Percentiles rank a stretch among this genome's conserved stretches.
These are phyloP conservation scores for Candida gigantensis DNA, from an alignment of 1,139 yeast genomes.

Conservation along the genomic window DNA sequence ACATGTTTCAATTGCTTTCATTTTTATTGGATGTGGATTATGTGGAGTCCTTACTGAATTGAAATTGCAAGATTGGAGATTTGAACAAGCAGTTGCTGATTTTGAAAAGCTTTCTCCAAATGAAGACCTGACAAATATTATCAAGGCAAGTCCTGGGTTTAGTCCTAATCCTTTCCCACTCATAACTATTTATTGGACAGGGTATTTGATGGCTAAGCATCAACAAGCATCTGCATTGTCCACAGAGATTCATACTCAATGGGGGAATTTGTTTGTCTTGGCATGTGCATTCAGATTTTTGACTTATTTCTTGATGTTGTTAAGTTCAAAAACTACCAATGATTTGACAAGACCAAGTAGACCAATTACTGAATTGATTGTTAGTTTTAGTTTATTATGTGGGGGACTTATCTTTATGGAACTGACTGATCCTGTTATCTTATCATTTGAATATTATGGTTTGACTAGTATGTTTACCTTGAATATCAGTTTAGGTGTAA, in stretches of 20 bases:
- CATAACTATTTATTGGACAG: constrained; percentile 93
- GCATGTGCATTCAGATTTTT: constrained; percentile 76
- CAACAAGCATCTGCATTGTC: constrained; percentile 78
- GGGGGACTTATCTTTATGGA: constrained; percentile 95
- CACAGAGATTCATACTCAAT: constrained; percentile 80
- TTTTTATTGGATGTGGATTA: constrained; percentile 88
- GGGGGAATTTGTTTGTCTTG: constrained; percentile 82
- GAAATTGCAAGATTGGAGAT: constrained; percentile 51
- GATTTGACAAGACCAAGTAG: constrained; percentile 44
- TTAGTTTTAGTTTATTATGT: constrained; percentile 73
- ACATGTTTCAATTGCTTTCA: constrained; percentile 93
- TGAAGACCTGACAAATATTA: constrained; percentile 6
- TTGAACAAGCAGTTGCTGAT: constrained; percentile 33
- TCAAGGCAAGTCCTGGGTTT: constrained; percentile 65
- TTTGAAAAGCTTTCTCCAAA: constrained; percentile 13
- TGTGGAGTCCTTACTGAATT: constrained; percentile 84
- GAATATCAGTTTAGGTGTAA: constrained; percentile 77
- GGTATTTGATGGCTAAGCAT: constrained; percentile 93
- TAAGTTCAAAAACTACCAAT: constrained; percentile 30
- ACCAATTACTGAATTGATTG: constrained; percentile 83
- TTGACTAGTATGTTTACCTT: constrained; percentile 87
- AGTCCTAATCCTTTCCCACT: constrained; percentile 93
- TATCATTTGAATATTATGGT: constrained; percentile 83
- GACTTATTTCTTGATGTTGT: constrained; percentile 62
- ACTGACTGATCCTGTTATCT: constrained; percentile 81